A percentile compares a stretch with the other conserved stretches of the same genome.
phyloP scores from a whole-genome alignment of 257 asterid species.

The Solanum okadae region DNA sequence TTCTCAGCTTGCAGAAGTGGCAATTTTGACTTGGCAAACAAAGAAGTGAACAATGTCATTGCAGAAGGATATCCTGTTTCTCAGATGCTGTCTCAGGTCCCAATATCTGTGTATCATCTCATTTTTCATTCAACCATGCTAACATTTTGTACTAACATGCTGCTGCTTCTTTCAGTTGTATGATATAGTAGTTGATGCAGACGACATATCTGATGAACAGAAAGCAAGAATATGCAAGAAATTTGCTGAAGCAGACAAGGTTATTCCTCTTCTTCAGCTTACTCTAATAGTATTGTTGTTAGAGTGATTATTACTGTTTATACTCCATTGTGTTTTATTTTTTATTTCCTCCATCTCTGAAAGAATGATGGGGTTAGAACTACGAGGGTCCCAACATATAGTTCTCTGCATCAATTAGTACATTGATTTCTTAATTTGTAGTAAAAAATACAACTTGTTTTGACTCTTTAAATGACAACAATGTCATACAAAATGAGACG shows the following conservation, averaged over 20 bases:
- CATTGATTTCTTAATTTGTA: not conserved
- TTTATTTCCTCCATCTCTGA: not conserved
- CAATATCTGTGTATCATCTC: not conserved
- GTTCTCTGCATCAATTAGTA: not conserved
- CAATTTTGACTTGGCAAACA: constrained; percentile 74
- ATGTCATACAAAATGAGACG: not conserved
- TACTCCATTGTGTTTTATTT: not conserved
- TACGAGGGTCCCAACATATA: not conserved
- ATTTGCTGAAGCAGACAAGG: constrained; percentile 93
- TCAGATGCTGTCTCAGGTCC: constrained; percentile 85
- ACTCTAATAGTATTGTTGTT: not conserved
- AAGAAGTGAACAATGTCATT: constrained; percentile 66
- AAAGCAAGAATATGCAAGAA: constrained; percentile 91
- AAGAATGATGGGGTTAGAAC: not conserved
- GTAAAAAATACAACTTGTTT: not conserved
- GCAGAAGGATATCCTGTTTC: constrained; percentile 97
- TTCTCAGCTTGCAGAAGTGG: constrained; percentile 73
- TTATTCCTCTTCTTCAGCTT: constrained; percentile 8
- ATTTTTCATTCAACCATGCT: not conserved
- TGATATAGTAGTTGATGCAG: constrained; percentile 59
- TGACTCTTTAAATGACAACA: not conserved
- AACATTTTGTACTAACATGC: constrained; percentile 17
- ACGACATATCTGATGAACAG: constrained; percentile 63
- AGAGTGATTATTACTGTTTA: not conserved
- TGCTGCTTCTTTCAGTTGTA: constrained; percentile 48